phyloP scores from a whole-genome alignment of 1,284 basidiomycete species.

The Cutaneotrichosporon cavernicola region DNA sequence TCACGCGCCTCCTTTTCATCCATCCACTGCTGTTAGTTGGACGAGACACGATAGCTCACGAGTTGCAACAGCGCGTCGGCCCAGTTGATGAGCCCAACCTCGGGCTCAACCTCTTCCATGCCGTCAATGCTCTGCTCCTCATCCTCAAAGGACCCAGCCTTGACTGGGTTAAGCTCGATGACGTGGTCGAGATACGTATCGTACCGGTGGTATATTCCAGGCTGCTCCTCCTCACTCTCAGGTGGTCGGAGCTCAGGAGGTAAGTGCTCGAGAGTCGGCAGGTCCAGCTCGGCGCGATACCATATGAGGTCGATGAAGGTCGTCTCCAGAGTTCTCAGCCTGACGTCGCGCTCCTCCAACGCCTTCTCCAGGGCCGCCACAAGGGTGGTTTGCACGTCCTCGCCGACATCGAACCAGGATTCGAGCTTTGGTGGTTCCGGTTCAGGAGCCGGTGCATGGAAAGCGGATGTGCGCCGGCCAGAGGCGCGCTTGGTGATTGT shows the following conservation, averaged over 20 bases:
- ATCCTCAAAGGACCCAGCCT: constrained; percentile 27
- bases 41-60: constrained; percentile 20
- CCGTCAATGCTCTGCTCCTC: constrained; percentile 39
- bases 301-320: constrained; percentile 44
- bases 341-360: constrained; percentile 40
- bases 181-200: constrained; percentile 33
- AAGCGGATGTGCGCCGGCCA: constrained; percentile 10
- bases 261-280: constrained; percentile 34
- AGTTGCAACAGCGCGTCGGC: constrained; percentile 37
- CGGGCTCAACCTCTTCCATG: constrained; percentile 48
- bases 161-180: constrained; percentile 29
- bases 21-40: constrained; percentile 36
- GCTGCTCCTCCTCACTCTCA: constrained; percentile 32
- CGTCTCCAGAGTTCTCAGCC: constrained; percentile 36
- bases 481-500: constrained; percentile 23
- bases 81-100: constrained; percentile 46
- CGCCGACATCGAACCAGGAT: constrained; percentile 41
- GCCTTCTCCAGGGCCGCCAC: constrained; percentile 35
- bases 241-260: constrained; percentile 39
- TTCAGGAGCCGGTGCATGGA: neutral
- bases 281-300: constrained; percentile 45
- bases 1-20: constrained; percentile 41
- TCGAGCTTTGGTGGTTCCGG: constrained; percentile 7
- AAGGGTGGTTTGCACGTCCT: constrained; percentile 38
- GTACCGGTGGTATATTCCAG: constrained; percentile 34